Percentiles rank a stretch among this genome's conserved stretches.
Evolutionary conservation across 768 basidiomycete genomes (phyloP).

Genomic region (Cystobasidium ongulense): DNA sequence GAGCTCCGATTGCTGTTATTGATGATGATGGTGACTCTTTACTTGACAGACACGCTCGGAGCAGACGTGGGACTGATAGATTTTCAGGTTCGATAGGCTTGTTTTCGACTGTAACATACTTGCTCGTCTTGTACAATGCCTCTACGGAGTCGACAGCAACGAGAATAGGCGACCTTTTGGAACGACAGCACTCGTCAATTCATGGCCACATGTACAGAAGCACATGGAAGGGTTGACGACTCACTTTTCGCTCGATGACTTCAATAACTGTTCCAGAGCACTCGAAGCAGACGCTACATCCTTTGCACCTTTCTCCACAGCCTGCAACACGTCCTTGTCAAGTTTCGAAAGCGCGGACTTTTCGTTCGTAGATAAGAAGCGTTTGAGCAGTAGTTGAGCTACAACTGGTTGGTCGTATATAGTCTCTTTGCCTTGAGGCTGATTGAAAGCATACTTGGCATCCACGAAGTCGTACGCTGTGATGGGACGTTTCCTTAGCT

Average conservation of each 20-base stretch:
- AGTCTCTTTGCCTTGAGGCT: not conserved
- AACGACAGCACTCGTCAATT: not conserved
- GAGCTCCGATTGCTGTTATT: not conserved
- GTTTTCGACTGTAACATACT: not conserved
- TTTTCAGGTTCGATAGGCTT: not conserved
- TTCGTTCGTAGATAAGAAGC: not conserved
- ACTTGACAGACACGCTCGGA: not conserved
- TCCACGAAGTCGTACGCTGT: constrained; percentile 11
- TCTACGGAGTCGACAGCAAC: constrained; percentile 29
- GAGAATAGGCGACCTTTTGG: constrained; percentile 16
- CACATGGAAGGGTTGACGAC: not conserved
- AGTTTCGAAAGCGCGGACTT: not conserved
- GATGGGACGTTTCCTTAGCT: not conserved
- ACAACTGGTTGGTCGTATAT: constrained; percentile 15
- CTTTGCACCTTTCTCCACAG: not conserved
- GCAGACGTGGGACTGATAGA: not conserved
- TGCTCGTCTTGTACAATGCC: constrained; percentile 7
- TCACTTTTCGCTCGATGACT: not conserved
- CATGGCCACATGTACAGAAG: too few relatives aligned
- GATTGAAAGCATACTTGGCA: not conserved
- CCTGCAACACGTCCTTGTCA: not conserved
- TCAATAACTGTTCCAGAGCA: not conserved
- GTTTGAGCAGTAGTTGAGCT: not conserved
- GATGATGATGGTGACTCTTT: not conserved
- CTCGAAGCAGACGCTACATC: not conserved